Evolutionary conservation across 2,329 filamentous ascomycete genomes (phyloP).

Genomic region (Rhytidhysteron rufulum): DNA sequence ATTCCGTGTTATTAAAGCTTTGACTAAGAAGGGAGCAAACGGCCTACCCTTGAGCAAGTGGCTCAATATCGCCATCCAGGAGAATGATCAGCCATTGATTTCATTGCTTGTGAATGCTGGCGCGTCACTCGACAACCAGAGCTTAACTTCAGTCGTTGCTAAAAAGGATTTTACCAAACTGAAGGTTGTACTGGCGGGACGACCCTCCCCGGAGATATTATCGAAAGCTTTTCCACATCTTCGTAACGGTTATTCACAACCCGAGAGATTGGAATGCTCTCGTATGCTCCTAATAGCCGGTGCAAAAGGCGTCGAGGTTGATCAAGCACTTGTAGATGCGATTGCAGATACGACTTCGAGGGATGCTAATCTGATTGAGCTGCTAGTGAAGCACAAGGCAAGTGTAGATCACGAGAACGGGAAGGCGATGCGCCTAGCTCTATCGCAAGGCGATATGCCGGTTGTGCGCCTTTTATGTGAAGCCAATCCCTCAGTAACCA

Average conservation of each 20-base stretch:
- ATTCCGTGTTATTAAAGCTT: conserved; percentile 18
- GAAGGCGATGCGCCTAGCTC: conserved; percentile 22
- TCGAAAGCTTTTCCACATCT: conserved; percentile 20
- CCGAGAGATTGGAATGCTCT: conserved; percentile 19
- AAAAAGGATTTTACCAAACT: conserved; percentile 21
- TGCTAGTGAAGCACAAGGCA: conserved; percentile 21
- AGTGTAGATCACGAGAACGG: conserved; percentile 21
- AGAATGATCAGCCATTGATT: conserved; percentile 22
- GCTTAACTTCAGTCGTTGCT: conserved; percentile 19
- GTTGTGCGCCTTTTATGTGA: conserved; percentile 24
- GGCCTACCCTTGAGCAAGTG: conserved; percentile 22
- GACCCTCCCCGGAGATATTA: conserved; percentile 18
- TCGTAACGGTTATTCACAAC: conserved; percentile 12
- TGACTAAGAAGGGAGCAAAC: conserved; percentile 25
- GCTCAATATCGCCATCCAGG: conserved; percentile 25
- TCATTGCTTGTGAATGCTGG: conserved; percentile 26
- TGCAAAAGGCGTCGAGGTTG: conserved; percentile 23
- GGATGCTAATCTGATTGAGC: conserved; percentile 22
- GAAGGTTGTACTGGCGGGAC: conserved; percentile 16
- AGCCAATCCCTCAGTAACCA: conserved; percentile 13
- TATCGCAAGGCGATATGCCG: conserved; percentile 22
- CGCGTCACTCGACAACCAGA: conserved; percentile 16
- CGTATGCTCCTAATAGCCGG: conserved; percentile 22
- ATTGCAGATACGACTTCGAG: conserved; percentile 23
- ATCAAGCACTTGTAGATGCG: conserved; percentile 25